Percentiles rank a stretch among this genome's conserved stretches.
phyloP scores from a whole-genome alignment of 169 alveolate genomes.

The Plasmodium gonderi region DNA sequence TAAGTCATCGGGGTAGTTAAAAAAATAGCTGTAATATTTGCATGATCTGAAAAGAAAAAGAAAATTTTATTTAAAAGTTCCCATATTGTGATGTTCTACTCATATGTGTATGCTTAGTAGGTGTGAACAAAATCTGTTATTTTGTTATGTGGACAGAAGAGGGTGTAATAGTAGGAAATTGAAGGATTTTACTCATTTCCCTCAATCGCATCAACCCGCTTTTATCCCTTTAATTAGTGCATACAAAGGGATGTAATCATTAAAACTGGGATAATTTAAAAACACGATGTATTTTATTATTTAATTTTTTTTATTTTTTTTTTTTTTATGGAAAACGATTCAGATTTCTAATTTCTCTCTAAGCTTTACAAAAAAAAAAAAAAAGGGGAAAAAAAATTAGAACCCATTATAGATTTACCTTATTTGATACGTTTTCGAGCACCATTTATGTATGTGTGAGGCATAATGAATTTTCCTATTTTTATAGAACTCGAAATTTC shows the following conservation, averaged over 20 bases:
- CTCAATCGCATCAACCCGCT: too few relatives aligned
- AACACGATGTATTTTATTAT: neutral
- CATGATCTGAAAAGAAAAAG: conserved; percentile 45
- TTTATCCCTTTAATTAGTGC: neutral
- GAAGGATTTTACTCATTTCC: neutral
- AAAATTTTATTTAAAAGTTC: neutral
- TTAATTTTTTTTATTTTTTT: too few relatives aligned
- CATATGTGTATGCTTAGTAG: neutral
- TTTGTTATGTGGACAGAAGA: neutral
- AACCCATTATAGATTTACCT: conserved; percentile 1
- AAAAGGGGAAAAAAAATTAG: neutral
- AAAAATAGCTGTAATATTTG: conserved; percentile 63
- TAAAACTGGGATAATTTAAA: neutral
- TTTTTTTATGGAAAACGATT: too few relatives aligned
- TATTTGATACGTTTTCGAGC: conserved; percentile 74
- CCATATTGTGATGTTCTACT: neutral
- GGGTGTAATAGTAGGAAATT: neutral
- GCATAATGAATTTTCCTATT: conserved; percentile 66
- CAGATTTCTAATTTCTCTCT: too few relatives aligned
- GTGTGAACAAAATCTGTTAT: neutral
- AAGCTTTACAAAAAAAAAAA: too few relatives aligned
- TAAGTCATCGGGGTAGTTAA: conserved; percentile 43
- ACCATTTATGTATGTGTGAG: conserved; percentile 75
- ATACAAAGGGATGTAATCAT: neutral
- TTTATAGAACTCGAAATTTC: conserved; percentile 42